phyloP scores from a whole-genome alignment of 2,329 filamentous ascomycete species.

The Thelonectria discophora region DNA sequence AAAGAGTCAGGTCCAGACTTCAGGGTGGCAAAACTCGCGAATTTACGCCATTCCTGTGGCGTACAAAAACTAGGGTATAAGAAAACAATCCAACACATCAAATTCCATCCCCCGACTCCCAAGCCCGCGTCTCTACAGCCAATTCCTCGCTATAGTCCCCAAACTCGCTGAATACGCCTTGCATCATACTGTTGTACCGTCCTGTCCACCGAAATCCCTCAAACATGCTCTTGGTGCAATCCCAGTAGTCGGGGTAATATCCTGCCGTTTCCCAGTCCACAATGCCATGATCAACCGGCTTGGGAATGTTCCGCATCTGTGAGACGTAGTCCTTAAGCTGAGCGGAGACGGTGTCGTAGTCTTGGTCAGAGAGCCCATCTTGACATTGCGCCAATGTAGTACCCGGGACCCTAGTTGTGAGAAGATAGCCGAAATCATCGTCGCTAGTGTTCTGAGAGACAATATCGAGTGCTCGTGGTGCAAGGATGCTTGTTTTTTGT shows the following conservation, averaged over 20 bases:
- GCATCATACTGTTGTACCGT: neutral
- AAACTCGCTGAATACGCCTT: slow-evolving; percentile 1
- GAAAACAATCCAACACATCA: neutral
- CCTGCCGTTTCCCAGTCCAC: slow-evolving; percentile 10
- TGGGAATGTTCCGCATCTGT: neutral
- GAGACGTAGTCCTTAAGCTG: neutral
- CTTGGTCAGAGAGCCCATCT: neutral
- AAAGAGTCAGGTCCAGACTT: too few relatives aligned
- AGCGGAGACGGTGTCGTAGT: neutral
- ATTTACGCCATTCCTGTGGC: too few relatives aligned
- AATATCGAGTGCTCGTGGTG: neutral
- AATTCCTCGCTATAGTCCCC: slow-evolving; percentile 6
- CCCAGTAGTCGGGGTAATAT: slow-evolving; percentile 16
- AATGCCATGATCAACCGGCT: slow-evolving; percentile 4
- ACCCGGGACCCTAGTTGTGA: neutral
- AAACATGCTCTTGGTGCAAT: slow-evolving; percentile 13
- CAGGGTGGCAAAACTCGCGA: too few relatives aligned
- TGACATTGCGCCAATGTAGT: slow-evolving; percentile 1
- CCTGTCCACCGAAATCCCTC: slow-evolving; percentile 4
- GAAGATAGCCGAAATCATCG: neutral
- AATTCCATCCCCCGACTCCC: slow-evolving; percentile 4
- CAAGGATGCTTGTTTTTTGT: neutral
- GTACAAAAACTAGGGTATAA: neutral
- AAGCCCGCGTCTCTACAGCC: neutral
- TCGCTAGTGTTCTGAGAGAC: neutral